phyloP scores from a whole-genome alignment of 106 monocot genomes.

The Triglochin maritima region DNA sequence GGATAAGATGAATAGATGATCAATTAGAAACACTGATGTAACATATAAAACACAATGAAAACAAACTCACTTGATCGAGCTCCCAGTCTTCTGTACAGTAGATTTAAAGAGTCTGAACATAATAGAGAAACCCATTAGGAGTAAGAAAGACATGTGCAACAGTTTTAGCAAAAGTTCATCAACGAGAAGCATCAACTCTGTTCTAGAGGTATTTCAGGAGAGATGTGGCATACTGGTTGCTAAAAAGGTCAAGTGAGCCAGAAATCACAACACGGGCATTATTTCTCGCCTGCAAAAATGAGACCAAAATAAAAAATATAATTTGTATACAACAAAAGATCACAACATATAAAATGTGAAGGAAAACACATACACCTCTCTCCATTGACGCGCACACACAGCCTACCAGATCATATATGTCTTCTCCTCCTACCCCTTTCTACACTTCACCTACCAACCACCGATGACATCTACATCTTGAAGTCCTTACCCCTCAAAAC shows the following conservation, averaged over 20 bases:
- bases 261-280: conserved; percentile 85
- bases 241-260: conserved; percentile 86
- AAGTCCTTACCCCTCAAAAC: too few species aligned
- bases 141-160: neutral
- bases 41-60: neutral
- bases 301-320: neutral
- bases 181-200: neutral
- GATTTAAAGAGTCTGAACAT: conserved; percentile 54
- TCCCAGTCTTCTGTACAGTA: conserved; percentile 64
- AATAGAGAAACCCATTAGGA: neutral
- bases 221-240: conserved; percentile 42
- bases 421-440: too few species aligned
- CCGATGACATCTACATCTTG: too few species aligned
- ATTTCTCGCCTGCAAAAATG: conserved; percentile 70
- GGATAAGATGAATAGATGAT: too few species aligned
- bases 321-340: neutral
- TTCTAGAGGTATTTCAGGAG: neutral
- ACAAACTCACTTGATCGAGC: conserved; percentile 39
- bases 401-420: too few species aligned
- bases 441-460: too few species aligned
- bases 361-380: too few species aligned
- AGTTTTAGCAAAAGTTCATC: too few species aligned
- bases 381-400: too few species aligned
- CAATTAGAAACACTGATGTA: too few species aligned
- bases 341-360: too few species aligned